phyloP scores from a whole-genome alignment of 495 filamentous ascomycete genomes.

The Neurospora sp. region DNA sequence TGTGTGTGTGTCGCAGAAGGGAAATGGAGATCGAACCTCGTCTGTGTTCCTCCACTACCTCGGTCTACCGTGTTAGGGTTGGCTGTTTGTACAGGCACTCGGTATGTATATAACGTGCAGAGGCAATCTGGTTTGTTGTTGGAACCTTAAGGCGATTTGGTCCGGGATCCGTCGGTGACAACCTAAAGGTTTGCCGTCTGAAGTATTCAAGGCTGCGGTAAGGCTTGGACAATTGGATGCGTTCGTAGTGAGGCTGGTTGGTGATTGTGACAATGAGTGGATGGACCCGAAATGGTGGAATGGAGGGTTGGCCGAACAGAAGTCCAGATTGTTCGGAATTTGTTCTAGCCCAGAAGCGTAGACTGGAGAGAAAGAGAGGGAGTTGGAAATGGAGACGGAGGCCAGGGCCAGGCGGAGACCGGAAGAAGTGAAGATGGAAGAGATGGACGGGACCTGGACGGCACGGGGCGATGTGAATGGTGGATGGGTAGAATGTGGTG shows the following conservation, averaged over 20 bases:
- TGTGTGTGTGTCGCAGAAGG: background rate
- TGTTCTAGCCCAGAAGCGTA: background rate
- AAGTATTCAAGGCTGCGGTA: background rate
- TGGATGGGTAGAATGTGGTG: slow-evolving; percentile 10
- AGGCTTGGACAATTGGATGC: background rate
- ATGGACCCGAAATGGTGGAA: background rate
- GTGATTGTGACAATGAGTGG: background rate
- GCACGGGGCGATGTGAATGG: slow-evolving; percentile 13
- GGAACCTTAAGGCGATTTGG: background rate
- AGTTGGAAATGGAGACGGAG: slow-evolving; percentile 5
- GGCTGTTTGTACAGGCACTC: background rate
- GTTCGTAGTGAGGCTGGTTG: background rate
- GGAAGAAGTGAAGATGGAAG: slow-evolving; percentile 8
- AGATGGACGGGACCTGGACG: slow-evolving; percentile 12
- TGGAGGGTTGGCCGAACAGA: background rate
- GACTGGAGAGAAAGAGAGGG: slow-evolving; percentile 2
- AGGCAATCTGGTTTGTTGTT: background rate
- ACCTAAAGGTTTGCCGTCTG: background rate
- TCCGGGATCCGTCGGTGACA: background rate
- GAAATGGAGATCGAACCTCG: background rate
- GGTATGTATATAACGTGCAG: background rate
- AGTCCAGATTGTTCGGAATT: background rate
- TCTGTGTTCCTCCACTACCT: background rate
- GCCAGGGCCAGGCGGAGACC: background rate
- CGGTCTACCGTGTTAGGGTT: background rate